Percentiles rank a stretch among this genome's conserved stretches.
phyloP scores from a whole-genome alignment of 2,329 filamentous ascomycete genomes.

The Colletotrichum orchidophilum region DNA sequence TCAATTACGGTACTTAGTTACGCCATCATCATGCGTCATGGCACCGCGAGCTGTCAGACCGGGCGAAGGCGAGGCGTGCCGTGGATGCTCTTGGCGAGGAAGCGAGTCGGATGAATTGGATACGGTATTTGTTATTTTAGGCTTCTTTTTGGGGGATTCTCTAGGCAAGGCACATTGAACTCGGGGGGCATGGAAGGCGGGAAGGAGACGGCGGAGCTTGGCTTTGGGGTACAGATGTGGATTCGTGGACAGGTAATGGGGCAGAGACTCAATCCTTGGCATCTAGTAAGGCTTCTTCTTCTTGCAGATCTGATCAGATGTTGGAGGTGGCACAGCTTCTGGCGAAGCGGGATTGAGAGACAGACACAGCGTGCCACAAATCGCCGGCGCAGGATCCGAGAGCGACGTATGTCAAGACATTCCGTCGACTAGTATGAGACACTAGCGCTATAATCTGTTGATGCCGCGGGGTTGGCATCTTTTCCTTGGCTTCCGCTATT shows the following conservation, averaged over 20 bases:
- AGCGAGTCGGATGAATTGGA: not conserved
- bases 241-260: not conserved
- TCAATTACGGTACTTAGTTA: no score
- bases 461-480: not conserved
- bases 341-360: not conserved
- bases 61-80: conserved; percentile 25
- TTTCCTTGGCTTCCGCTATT: not conserved
- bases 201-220: not conserved
- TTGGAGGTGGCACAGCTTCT: not conserved
- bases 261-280: not conserved
- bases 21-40: conserved; percentile 25
- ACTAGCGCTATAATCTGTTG: not conserved
- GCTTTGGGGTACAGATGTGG: not conserved
- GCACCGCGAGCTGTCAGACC: conserved; percentile 24
- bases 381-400: conserved; percentile 5
- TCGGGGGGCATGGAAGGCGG: not conserved
- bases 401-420: conserved; percentile 33
- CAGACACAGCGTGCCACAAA: not conserved
- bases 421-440: not conserved
- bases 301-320: not conserved
- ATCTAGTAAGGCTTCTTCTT: not conserved
- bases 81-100: conserved; percentile 21
- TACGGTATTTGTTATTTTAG: not conserved
- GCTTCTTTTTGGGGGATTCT: not conserved
- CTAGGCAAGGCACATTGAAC: not conserved